Percentiles rank a stretch among this genome's conserved stretches.
These are phyloP conservation scores for Curvularia spicifera DNA, from an alignment of 2,329 filamentous ascomycete genomes.

Conservation along the genomic window DNA sequence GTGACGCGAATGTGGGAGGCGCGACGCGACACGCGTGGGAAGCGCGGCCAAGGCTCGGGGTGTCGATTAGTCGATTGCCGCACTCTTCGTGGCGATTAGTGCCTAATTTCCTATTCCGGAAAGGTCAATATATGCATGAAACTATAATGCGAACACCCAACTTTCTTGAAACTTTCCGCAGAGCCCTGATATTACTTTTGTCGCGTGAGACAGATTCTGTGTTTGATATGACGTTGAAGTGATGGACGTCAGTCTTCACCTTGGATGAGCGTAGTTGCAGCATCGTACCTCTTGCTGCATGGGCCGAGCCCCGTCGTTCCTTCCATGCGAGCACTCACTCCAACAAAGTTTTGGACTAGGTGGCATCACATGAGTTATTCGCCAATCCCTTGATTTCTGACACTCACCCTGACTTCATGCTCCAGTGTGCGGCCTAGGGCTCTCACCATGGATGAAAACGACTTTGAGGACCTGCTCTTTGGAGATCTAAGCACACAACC, in stretches of 20 bases:
- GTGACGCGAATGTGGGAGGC: constrained; percentile 34
- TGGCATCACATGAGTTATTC: background rate
- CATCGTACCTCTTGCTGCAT: constrained; percentile 1
- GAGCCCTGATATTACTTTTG: background rate
- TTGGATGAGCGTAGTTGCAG: background rate
- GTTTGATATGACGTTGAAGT: background rate
- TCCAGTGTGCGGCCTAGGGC: background rate
- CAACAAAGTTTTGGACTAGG: background rate
- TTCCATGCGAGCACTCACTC: background rate
- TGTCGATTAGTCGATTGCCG: constrained; percentile 8
- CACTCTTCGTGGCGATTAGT: constrained; percentile 9
- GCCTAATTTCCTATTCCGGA: constrained; percentile 16
- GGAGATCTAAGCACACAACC: constrained; percentile 25
- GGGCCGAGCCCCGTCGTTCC: constrained; percentile 5
- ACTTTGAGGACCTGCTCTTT: constrained; percentile 44
- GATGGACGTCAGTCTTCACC: background rate
- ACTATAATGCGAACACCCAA: constrained; percentile 4
- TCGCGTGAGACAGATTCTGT: background rate
- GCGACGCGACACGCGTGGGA: constrained; percentile 35
- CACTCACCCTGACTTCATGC: background rate
- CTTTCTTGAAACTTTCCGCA: background rate
- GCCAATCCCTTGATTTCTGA: background rate
- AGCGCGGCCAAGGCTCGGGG: constrained; percentile 16
- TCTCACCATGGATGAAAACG: constrained; percentile 30
- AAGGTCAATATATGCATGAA: background rate